These are phyloP conservation scores for Trametes gibbosa DNA, from an alignment of 768 basidiomycete genomes.

Conservation along the genomic window DNA sequence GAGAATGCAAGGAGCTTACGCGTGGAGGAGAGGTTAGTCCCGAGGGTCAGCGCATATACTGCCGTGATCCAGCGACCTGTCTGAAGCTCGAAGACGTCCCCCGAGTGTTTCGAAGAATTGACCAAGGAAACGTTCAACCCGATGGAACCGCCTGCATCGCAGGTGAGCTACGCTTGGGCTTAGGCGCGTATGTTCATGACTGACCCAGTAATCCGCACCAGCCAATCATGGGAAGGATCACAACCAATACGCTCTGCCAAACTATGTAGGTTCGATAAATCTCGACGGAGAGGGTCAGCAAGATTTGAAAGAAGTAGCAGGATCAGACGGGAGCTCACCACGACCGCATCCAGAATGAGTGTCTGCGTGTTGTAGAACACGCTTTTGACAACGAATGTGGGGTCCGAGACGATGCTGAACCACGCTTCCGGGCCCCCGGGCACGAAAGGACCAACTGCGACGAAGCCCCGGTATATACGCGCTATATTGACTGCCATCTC, in stretches of 20 bases:
- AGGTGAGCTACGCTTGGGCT: no score
- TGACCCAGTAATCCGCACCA: conserved; percentile 30
- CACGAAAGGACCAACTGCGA: conserved; percentile 4
- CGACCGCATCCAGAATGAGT: conserved; percentile 23
- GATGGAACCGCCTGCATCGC: conserved; percentile 18
- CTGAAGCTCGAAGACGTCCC: conserved; percentile 27
- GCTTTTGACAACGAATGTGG: conserved; percentile 8
- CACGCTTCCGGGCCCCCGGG: conserved; percentile 5
- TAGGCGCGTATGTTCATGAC: not conserved
- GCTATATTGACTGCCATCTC: conserved; percentile 20
- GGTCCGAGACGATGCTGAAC: conserved; percentile 2
- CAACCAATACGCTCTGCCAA: conserved; percentile 30
- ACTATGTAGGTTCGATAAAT: conserved; percentile 29
- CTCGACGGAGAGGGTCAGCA: not conserved
- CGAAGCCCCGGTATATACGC: conserved; percentile 4
- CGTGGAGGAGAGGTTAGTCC: conserved; percentile 34
- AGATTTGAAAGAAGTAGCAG: not conserved
- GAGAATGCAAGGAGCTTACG: conserved; percentile 18
- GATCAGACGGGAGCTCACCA: conserved; percentile 8
- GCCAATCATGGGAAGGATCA: conserved; percentile 29
- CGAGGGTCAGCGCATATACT: conserved; percentile 32
- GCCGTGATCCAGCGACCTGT: conserved; percentile 35
- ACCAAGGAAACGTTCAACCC: conserved; percentile 20
- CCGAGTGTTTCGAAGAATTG: conserved; percentile 11
- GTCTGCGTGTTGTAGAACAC: conserved; percentile 2